phyloP scores from a whole-genome alignment of 768 basidiomycete genomes.

The Termitomyces eurrhizus region DNA sequence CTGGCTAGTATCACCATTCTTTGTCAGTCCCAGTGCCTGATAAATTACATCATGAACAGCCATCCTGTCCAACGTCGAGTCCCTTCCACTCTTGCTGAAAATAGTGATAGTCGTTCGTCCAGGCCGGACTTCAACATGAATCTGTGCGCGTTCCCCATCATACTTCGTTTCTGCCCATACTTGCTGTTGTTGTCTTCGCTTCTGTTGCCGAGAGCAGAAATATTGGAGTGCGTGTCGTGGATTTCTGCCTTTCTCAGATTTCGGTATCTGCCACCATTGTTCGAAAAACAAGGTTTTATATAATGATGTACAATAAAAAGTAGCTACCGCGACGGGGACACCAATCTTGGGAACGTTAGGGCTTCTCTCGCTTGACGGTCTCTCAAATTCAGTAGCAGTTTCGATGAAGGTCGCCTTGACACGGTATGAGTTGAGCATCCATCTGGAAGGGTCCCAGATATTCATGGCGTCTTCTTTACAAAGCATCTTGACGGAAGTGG shows the following conservation, averaged over 20 bases:
- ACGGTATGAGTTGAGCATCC: conserved; percentile 51
- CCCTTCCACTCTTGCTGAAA: conserved; percentile 83
- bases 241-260: conserved; percentile 71
- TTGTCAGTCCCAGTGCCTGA: conserved; percentile 48
- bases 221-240: conserved; percentile 50
- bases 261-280: conserved; percentile 58
- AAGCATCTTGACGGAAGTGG: conserved; percentile 51
- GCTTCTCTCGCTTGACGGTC: conserved; percentile 21
- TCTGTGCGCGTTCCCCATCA: conserved; percentile 93
- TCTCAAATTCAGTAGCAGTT: conserved; percentile 44
- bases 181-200: conserved; percentile 18
- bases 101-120: conserved; percentile 56
- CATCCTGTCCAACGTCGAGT: conserved; percentile 74
- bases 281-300: not conserved
- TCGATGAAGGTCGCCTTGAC: conserved; percentile 56
- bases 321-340: conserved; percentile 54
- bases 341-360: conserved; percentile 46
- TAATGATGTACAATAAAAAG: not conserved
- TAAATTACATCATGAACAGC: conserved; percentile 63
- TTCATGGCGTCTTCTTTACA: conserved; percentile 63
- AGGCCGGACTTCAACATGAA: conserved; percentile 62
- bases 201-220: conserved; percentile 27
- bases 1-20: conserved; percentile 6
- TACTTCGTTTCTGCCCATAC: conserved; percentile 93
- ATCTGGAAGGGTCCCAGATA: conserved; percentile 61